phyloP scores from a whole-genome alignment of 768 basidiomycete genomes.

The Rhodotorula diobovata region DNA sequence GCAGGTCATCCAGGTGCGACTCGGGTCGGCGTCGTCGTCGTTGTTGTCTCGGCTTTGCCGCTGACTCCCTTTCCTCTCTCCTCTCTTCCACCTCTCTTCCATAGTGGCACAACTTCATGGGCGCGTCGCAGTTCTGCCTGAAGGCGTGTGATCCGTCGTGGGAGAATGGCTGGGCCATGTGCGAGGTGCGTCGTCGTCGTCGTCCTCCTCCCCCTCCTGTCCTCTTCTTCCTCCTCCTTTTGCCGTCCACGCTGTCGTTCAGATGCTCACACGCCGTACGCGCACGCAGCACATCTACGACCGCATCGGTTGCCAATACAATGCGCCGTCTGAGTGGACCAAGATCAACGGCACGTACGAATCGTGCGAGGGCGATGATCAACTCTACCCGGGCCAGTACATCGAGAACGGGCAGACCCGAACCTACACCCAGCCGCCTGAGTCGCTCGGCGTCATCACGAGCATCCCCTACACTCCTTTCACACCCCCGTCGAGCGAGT shows the following conservation, averaged over 20 bases:
- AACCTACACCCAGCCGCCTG: constrained; percentile 40
- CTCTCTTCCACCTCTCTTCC: neutral
- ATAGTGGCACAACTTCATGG: constrained; percentile 61
- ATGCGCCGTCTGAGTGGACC: constrained; percentile 62
- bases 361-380: constrained; percentile 63
- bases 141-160: constrained; percentile 65
- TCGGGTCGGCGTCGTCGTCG: constrained; percentile 55
- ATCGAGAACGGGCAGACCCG: constrained; percentile 5
- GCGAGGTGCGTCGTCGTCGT: constrained; percentile 6
- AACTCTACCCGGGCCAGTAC: constrained; percentile 51
- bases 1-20: constrained; percentile 67
- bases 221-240: no score
- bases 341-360: constrained; percentile 57
- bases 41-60: constrained; percentile 51
- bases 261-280: constrained; percentile 44
- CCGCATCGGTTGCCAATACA: constrained; percentile 69
- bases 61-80: neutral
- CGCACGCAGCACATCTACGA: constrained; percentile 63
- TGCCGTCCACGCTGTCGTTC: no score
- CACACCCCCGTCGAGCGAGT: constrained; percentile 44
- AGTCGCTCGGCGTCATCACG: constrained; percentile 38
- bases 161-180: constrained; percentile 46
- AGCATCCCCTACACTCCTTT: constrained; percentile 44
- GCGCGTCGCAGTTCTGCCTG: constrained; percentile 61
- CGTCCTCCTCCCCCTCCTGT: neutral